These are phyloP conservation scores for Hemisphaericaspora xylofermentans DNA, from an alignment of 1,139 yeast species.

Conservation along the genomic window DNA sequence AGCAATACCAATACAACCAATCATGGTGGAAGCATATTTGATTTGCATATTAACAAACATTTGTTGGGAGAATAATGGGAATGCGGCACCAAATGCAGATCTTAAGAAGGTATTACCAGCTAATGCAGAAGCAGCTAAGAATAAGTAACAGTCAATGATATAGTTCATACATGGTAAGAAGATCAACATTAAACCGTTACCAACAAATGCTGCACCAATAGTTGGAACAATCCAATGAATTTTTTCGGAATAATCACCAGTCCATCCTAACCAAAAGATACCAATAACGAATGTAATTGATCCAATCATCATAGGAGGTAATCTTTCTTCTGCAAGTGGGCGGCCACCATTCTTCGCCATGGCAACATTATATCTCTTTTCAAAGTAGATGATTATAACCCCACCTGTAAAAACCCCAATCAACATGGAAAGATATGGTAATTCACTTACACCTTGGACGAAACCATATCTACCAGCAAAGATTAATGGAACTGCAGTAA, in stretches of 20 bases:
- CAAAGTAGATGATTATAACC: constrained; percentile 26
- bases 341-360: constrained; percentile 49
- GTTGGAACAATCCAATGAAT: constrained; percentile 90
- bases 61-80: constrained; percentile 53
- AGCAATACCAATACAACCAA: constrained; percentile 64
- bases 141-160: constrained; percentile 74
- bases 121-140: constrained; percentile 85
- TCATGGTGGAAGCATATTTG: constrained; percentile 79
- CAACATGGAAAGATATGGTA: constrained; percentile 62
- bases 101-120: constrained; percentile 83
- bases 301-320: constrained; percentile 73
- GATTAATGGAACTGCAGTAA: constrained; percentile 78
- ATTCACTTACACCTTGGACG: constrained; percentile 51
- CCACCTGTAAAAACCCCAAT: constrained; percentile 67
- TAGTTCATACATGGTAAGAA: constrained; percentile 79
- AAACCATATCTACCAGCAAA: constrained; percentile 62
- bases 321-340: constrained; percentile 76
- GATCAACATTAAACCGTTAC: constrained; percentile 71
- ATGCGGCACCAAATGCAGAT: constrained; percentile 55
- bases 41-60: constrained; percentile 76
- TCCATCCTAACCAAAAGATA: constrained; percentile 82
- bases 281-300: constrained; percentile 72
- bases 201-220: constrained; percentile 67
- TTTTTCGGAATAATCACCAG: constrained; percentile 65
- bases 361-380: constrained; percentile 22